Percentiles rank a stretch among this genome's conserved stretches.
Evolutionary conservation across 768 basidiomycete species (phyloP).

Genomic region (Sarcodon sp.): DNA sequence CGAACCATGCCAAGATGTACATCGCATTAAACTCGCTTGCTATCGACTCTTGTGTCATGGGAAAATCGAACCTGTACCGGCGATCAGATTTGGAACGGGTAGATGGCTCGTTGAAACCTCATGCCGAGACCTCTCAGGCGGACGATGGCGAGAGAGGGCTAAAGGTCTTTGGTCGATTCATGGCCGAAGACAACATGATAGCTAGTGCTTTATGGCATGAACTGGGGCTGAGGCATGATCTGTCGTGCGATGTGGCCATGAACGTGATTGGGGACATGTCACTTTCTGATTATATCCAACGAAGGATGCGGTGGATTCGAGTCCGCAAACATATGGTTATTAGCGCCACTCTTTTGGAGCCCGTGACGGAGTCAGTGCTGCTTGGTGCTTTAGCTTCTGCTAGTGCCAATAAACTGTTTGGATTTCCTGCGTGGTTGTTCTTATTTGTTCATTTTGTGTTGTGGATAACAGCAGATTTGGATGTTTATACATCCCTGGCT

Average conservation of each 20-base stretch:
- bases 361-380: constrained; percentile 81
- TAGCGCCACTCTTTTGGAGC: constrained; percentile 78
- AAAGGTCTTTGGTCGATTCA: constrained; percentile 70
- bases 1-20: constrained; percentile 98
- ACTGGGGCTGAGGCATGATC: constrained; percentile 72
- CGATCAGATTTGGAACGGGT: constrained; percentile 77
- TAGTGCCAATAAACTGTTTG: constrained; percentile 37
- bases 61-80: constrained; percentile 91
- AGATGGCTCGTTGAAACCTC: constrained; percentile 49
- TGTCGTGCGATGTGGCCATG: constrained; percentile 82
- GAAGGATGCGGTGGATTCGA: constrained; percentile 92
- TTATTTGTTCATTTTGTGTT: constrained; percentile 43
- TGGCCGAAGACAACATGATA: constrained; percentile 99
- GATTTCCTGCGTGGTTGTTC: constrained; percentile 39
- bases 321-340: constrained; percentile 92
- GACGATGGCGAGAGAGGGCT: constrained; percentile 36
- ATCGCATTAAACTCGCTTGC: constrained; percentile 84
- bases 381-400: constrained; percentile 51
- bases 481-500: constrained; percentile 69
- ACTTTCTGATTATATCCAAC: constrained; percentile 71
- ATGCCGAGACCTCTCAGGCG: constrained; percentile 14
- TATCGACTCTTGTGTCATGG: constrained; percentile 90
- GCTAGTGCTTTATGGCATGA: constrained; percentile 90
- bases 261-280: constrained; percentile 88
- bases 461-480: constrained; percentile 75